Base-by-base conservation (phyloP, 768 basidiomycete genomes). In the Calocybe cyanea region DNA sequence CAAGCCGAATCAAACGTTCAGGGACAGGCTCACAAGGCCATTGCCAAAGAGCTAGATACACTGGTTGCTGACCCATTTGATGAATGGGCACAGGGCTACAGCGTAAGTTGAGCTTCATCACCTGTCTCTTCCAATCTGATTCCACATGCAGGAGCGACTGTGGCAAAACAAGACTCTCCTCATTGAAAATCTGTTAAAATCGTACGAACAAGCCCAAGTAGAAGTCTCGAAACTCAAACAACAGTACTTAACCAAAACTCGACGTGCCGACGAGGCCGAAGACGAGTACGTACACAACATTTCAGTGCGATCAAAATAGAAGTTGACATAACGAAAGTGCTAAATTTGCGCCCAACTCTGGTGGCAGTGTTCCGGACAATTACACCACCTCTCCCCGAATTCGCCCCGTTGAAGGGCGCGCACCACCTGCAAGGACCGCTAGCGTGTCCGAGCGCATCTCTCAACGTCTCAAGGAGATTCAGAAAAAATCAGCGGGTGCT, bases 371-470 rank as follows among this genome's bases (percentile, higher is more conserved):
- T 11, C 67, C 72, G 28, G 91, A 93, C 64, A 83, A 79, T 51
- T 92, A 87, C 63, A 92, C 92, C 1, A 76, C 72, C n/a, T 92
- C 91, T 14, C 88, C 91, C 8, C 77, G 78, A 43, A 61, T 82
- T 8, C 68, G 71, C 5, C 84, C 87, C 4, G 71, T 66, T 11
- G 83, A 84, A 45, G 67, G 72, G 43, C 78, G 80, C 14, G 57
- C 66, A 0, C 64, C 76, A 23, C 84, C 81, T 1, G 72, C 77
- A 43, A 77, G 88, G 15, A 81, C 85, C 14, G 75, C 81, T 13
- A 92, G 85, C 40, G 86, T 95, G 37, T 85, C 92, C 1, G 92
- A 95, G 61, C 83, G 92, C 41, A 91, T 96, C 54, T 73, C 85
- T 1, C 77, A 83, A 50, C 85, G 91, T 42, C 79, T 96, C 37